Evolutionary conservation across 1,139 yeast genomes (phyloP).

Genomic region (Yamadazyma siamensis): DNA sequence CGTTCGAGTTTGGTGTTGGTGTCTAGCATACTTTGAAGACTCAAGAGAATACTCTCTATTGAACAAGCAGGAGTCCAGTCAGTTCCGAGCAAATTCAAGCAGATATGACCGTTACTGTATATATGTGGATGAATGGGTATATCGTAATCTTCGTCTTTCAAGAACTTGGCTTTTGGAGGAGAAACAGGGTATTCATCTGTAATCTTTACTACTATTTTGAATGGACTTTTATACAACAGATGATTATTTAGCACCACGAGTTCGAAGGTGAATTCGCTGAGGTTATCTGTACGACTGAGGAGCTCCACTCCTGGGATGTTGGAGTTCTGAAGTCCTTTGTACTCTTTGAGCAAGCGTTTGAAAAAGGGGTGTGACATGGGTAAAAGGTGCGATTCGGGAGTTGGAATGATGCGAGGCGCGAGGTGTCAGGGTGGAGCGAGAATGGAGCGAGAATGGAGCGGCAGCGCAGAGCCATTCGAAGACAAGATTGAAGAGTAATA

Average conservation of each 20-base stretch:
- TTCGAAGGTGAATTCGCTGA: constrained; percentile 23
- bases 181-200: constrained; percentile 57
- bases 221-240: constrained; percentile 30
- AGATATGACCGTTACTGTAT: constrained; percentile 72
- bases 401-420: not conserved
- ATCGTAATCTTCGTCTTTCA: constrained; percentile 19
- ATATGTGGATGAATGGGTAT: constrained; percentile 73
- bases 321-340: constrained; percentile 19
- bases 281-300: constrained; percentile 20
- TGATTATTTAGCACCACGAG: constrained; percentile 14
- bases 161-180: constrained; percentile 60
- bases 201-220: constrained; percentile 34
- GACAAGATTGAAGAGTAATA: no score
- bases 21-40: constrained; percentile 63
- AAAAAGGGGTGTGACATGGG: constrained; percentile 27
- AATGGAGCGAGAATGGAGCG: no score
- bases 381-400: not conserved
- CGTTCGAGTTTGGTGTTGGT: constrained; percentile 43
- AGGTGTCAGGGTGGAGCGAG: not conserved
- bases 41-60: constrained; percentile 49
- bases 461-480: no score
- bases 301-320: constrained; percentile 28
- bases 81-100: constrained; percentile 58
- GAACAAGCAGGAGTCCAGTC: constrained; percentile 76
- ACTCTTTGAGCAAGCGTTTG: constrained; percentile 43